Conservation (phyloP, 202 grass and related monocot species). For the Brachypodium distachyon region DNA sequence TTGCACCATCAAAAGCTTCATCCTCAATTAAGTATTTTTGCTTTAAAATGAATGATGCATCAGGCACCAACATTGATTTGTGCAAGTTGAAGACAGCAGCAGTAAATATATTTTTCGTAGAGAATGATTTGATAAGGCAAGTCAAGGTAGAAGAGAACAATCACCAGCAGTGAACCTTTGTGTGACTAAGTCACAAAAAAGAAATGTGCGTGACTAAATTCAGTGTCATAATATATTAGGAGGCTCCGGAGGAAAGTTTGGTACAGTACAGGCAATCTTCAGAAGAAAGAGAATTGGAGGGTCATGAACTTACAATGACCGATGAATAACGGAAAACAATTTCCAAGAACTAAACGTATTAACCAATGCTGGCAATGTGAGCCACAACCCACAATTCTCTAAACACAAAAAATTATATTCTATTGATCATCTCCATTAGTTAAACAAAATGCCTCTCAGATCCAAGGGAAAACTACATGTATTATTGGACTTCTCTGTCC, state of each 20-base stretch:
- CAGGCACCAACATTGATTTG: background rate
- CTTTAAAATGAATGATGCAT: background rate
- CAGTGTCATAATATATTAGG: conserved; percentile 49
- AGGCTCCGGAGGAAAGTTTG: conserved; percentile 23
- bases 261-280: conserved; percentile 43
- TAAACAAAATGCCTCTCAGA: conserved; percentile 38
- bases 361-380: conserved; percentile 40
- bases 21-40: background rate
- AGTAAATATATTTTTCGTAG: background rate
- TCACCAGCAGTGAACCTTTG: background rate
- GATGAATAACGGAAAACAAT: conserved; percentile 28
- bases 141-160: background rate
- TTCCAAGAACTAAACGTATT: conserved; percentile 41
- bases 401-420: conserved; percentile 38
- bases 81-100: background rate
- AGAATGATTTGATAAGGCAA: background rate
- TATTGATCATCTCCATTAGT: conserved; percentile 43
- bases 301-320: conserved; percentile 34
- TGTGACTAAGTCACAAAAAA: background rate
- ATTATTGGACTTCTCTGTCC: conserved; percentile 42
- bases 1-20: too few species aligned
- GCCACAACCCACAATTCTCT: conserved; percentile 39
- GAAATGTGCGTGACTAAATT: background rate
- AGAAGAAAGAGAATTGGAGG: conserved; percentile 16
- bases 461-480: conserved; percentile 29